A percentile compares a stretch with the other conserved stretches of the same genome.
These are phyloP conservation scores for Clonostachys chloroleuca DNA, from an alignment of 2,329 filamentous ascomycete genomes.

Conservation along the genomic window DNA sequence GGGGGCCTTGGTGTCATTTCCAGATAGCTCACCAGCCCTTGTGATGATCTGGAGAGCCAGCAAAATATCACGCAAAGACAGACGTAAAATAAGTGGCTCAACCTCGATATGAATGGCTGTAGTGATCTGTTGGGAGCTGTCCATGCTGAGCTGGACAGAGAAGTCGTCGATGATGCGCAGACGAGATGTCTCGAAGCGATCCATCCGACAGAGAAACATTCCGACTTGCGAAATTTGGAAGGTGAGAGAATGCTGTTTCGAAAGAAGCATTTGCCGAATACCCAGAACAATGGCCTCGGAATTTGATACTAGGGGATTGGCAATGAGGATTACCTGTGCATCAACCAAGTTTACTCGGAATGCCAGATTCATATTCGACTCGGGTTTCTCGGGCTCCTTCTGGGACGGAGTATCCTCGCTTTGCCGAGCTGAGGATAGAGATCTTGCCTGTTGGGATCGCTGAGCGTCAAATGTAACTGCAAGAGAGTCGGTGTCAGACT, in stretches of 20 bases:
- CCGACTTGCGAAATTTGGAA: slow-evolving; percentile 91
- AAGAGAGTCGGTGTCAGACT: slow-evolving; percentile 56
- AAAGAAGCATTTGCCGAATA: slow-evolving; percentile 88
- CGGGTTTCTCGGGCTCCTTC: slow-evolving; percentile 8
- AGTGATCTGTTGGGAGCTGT: slow-evolving; percentile 56
- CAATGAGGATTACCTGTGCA: slow-evolving; percentile 93
- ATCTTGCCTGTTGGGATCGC: slow-evolving; percentile 21
- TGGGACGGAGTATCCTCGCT: slow-evolving; percentile 5
- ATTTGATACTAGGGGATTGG: slow-evolving; percentile 82
- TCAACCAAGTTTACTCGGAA: slow-evolving; percentile 94
- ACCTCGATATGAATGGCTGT: slow-evolving; percentile 84
- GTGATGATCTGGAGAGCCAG: slow-evolving; percentile 89
- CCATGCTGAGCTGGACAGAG: slow-evolving; percentile 84
- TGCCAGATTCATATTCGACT: slow-evolving; percentile 62
- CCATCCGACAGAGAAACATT: slow-evolving; percentile 99
- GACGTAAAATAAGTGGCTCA: slow-evolving; percentile 82
- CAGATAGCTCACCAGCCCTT: slow-evolving; percentile 83
- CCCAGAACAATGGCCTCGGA: slow-evolving; percentile 95
- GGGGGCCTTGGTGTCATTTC: slow-evolving; percentile 40
- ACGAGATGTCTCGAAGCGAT: slow-evolving; percentile 86
- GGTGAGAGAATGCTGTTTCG: slow-evolving; percentile 89
- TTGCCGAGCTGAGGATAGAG: slow-evolving; percentile 16
- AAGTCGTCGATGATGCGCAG: slow-evolving; percentile 96
- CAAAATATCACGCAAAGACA: slow-evolving; percentile 92
- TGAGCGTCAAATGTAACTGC: slow-evolving; percentile 36